Conservation (phyloP, 2,329 filamentous ascomycete genomes). For the Microdochium nivale region DNA sequence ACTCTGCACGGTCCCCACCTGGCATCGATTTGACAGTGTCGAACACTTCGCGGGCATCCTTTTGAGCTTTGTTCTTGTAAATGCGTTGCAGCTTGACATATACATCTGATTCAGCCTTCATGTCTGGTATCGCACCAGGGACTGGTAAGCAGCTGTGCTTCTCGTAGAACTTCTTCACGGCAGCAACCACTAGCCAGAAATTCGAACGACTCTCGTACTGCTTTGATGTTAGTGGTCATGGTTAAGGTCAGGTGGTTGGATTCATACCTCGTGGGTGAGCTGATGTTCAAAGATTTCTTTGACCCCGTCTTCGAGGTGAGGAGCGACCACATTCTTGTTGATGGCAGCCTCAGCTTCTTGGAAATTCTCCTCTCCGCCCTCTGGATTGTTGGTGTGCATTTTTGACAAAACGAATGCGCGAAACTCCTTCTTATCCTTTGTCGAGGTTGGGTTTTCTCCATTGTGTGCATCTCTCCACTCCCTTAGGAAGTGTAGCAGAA, state of each 20-base stretch:
- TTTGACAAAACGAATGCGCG: slow-evolving; percentile 58
- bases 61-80: slow-evolving; percentile 80
- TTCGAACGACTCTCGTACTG: slow-evolving; percentile 41
- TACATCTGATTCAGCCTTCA: slow-evolving; percentile 88
- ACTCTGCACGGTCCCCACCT: slow-evolving; percentile 46
- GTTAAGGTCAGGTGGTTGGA: slow-evolving; percentile 22
- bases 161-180: slow-evolving; percentile 68
- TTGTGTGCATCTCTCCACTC: slow-evolving; percentile 68
- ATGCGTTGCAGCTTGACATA: slow-evolving; percentile 89
- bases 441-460: slow-evolving; percentile 61
- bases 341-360: slow-evolving; percentile 86
- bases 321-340: slow-evolving; percentile 70
- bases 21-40: slow-evolving; percentile 46
- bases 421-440: slow-evolving; percentile 82
- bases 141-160: slow-evolving; percentile 70
- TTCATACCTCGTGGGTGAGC: slow-evolving; percentile 41
- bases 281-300: slow-evolving; percentile 71
- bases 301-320: slow-evolving; percentile 59
- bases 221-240: slow-evolving; percentile 8
- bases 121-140: slow-evolving; percentile 83
- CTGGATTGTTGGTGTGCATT: slow-evolving; percentile 63
- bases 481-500: slow-evolving; percentile 75
- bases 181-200: slow-evolving; percentile 86
- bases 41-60: slow-evolving; percentile 69
- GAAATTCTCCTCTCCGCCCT: slow-evolving; percentile 93